A percentile compares a stretch with the other conserved stretches of the same genome.
These are phyloP conservation scores for Talaromyces sp. DNA, from an alignment of 2,329 filamentous ascomycete genomes.

Conservation along the genomic window DNA sequence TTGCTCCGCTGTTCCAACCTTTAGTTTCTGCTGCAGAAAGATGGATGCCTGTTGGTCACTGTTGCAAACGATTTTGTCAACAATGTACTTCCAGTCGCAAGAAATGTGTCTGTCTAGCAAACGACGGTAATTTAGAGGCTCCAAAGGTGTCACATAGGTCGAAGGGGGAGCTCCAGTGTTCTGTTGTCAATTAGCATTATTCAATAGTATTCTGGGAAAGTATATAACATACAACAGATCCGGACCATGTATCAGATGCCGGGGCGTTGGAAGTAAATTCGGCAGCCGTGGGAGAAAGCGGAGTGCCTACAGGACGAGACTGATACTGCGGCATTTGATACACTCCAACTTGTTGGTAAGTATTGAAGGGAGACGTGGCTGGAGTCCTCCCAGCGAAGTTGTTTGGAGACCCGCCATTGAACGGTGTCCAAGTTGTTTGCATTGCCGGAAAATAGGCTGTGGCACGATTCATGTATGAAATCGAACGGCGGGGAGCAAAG, in stretches of 20 bases:
- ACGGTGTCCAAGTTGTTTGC: constrained; percentile 29
- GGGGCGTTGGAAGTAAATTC: constrained; percentile 59
- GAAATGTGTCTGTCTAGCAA: constrained; percentile 92
- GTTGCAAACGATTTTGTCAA: constrained; percentile 98
- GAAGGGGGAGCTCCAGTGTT: constrained; percentile 51
- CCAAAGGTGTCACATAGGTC: constrained; percentile 79
- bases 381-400: constrained; percentile 21
- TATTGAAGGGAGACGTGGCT: constrained; percentile 22
- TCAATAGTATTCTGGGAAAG: neutral
- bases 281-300: constrained; percentile 66
- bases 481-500: constrained; percentile 22
- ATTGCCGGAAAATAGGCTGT: constrained; percentile 29
- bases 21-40: constrained; percentile 97
- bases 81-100: constrained; percentile 99
- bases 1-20: constrained; percentile 88
- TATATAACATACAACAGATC: constrained; percentile 48
- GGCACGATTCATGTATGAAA: constrained; percentile 27
- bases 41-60: constrained; percentile 99
- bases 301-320: constrained; percentile 57
- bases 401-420: constrained; percentile 20
- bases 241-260: constrained; percentile 25
- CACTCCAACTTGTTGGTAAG: constrained; percentile 31
- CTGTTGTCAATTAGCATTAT: constrained; percentile 18
- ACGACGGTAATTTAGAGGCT: constrained; percentile 93
- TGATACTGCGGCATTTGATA: constrained; percentile 42